Base-by-base conservation (phyloP, 2,329 filamentous ascomycete species). In the Clonostachys chloroleuca region DNA sequence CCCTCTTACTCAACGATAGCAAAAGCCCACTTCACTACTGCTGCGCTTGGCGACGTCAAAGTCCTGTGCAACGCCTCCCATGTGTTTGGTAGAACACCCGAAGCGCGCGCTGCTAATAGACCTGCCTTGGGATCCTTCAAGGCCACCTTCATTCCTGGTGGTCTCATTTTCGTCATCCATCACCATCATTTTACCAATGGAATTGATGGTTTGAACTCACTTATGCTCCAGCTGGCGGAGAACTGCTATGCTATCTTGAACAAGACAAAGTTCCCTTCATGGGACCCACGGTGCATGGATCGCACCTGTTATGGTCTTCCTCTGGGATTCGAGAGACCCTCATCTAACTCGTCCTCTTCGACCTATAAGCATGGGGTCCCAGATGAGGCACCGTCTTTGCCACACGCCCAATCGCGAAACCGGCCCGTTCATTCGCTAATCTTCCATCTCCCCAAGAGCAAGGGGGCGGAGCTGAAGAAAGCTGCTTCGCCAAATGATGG, bases 371-470 rank as follows among this genome's bases (percentile, higher is more conserved):
- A 17, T 33, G 17, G 24, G 8, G 24, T 9, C 5, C 24, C 20
- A 12, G 34, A n/a, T 20, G 34, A n/a, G 16, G 34, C 43, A 16
- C 12, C 33, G 34, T 7, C 13, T 16, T 39, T 16, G n/a, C 5
- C 30, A 17, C 14, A 12, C 5, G 6, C n/a, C 33, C 33, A 39
- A n/a, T 14, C 12, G 13, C 13, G 17, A 36, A 9, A 13, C 5
- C n/a, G 17, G 17, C 43, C 43, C 14, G 58, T n/a, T 53, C 56
- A 12, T 1, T 60, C 51, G 1, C 56, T 70, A 0, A 59, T 73
- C 2, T 72, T 74, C 49, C 70, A 74, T 45, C 57, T 74, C 0
- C 66, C 70, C 4, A 66, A 65, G 51, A 73, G 69, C 54, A 73
- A 72, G 47, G 65, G 66, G 1, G 62, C 62, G 0, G 53, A 63